A percentile compares a stretch with the other conserved stretches of the same genome.
These are phyloP conservation scores for Penicillium soppii DNA, from an alignment of 495 filamentous ascomycete species.

Conservation along the genomic window DNA sequence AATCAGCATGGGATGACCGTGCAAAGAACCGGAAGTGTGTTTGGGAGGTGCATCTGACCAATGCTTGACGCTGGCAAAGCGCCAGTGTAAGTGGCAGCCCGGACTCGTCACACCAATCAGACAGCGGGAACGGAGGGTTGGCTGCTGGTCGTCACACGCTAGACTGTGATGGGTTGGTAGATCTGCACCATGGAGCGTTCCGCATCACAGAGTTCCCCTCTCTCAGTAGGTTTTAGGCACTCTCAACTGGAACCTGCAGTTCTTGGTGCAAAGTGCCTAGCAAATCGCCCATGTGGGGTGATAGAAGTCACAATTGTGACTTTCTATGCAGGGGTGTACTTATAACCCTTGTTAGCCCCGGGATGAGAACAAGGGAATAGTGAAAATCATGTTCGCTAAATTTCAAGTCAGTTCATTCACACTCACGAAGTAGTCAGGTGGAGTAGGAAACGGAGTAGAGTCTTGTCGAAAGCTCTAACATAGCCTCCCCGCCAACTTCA, in stretches of 20 bases:
- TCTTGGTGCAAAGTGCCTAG: slow-evolving; percentile 11
- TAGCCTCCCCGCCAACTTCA: too few relatives aligned
- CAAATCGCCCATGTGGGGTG: slow-evolving; percentile 17
- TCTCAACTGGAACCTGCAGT: slow-evolving; percentile 3
- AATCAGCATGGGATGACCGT: slow-evolving; percentile 24
- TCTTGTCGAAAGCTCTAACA: too few relatives aligned
- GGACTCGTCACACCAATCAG: slow-evolving; percentile 37
- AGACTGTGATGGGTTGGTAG: slow-evolving; percentile 33
- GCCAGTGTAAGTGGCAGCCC: slow-evolving; percentile 30
- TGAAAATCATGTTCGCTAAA: too few relatives aligned
- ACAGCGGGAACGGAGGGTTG: slow-evolving; percentile 15
- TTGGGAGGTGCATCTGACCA: slow-evolving; percentile 42
- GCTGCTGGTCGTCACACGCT: slow-evolving; percentile 43
- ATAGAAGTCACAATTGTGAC: slow-evolving; percentile 9
- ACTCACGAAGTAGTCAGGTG: too few relatives aligned
- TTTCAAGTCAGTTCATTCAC: too few relatives aligned
- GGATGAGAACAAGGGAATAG: not conserved
- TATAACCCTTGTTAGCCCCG: slow-evolving; percentile 1
- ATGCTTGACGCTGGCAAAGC: slow-evolving; percentile 39
- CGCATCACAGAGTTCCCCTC: slow-evolving; percentile 18
- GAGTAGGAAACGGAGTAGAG: too few relatives aligned
- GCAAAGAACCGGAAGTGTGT: slow-evolving; percentile 26
- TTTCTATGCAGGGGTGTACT: slow-evolving; percentile 10
- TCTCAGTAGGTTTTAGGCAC: not conserved
- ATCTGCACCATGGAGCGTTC: slow-evolving; percentile 36